A percentile compares a stretch with the other conserved stretches of the same genome.
Conservation (phyloP, 306 rosid genomes). For the Vicia villosa region DNA sequence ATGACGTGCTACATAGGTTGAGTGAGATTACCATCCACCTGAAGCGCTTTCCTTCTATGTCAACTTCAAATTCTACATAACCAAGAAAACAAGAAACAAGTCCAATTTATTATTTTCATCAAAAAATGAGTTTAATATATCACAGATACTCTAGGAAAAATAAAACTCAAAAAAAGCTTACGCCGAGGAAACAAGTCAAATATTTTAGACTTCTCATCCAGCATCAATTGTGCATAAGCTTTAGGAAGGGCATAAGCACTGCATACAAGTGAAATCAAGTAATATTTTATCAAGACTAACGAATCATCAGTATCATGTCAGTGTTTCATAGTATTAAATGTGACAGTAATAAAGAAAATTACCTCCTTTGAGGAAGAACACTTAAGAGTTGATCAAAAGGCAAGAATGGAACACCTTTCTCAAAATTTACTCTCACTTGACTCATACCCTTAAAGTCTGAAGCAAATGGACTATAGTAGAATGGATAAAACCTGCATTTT, state of each 20-base stretch:
- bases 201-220: slow-evolving; percentile 41
- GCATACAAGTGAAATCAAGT: background rate
- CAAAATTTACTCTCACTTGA: slow-evolving; percentile 45
- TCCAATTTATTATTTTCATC: background rate
- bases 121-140: too few species aligned
- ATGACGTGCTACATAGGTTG: background rate
- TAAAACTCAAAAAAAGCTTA: slow-evolving; percentile 11
- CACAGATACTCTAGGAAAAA: background rate
- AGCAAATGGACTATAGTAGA: slow-evolving; percentile 57
- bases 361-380: slow-evolving; percentile 59
- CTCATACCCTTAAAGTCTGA: slow-evolving; percentile 56
- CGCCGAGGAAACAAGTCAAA: slow-evolving; percentile 56
- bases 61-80: slow-evolving; percentile 52
- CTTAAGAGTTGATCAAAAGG: slow-evolving; percentile 63
- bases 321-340: background rate
- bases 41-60: slow-evolving; percentile 57
- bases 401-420: slow-evolving; percentile 52
- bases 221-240: slow-evolving; percentile 41
- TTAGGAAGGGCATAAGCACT: slow-evolving; percentile 61
- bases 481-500: slow-evolving; percentile 57
- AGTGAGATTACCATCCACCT: slow-evolving; percentile 53
- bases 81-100: background rate
- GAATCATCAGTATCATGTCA: too few species aligned
- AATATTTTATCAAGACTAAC: background rate
- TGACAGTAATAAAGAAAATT: background rate